Base-by-base conservation (phyloP, 805 yeast species). In the Priceomyces carsonii region DNA sequence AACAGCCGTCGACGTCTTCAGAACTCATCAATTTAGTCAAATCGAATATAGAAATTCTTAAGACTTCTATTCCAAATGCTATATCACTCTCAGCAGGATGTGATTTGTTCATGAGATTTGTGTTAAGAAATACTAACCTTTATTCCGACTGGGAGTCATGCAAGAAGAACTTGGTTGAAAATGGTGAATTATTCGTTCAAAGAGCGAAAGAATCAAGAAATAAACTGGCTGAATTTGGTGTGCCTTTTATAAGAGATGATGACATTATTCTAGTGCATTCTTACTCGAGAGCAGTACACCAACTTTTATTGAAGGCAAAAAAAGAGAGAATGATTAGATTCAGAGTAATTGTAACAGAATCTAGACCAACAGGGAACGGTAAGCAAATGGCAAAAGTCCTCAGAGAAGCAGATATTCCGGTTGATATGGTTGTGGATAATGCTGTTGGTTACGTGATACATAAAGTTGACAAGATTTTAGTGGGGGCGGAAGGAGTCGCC, bases 401-500 rank as follows among this genome's bases (percentile, higher is more conserved):
- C 32, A 73, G 83, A 48, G 74, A 73, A 32, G 71, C 76, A 13
- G 91, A 86, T 10, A 85, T 93, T 8, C 98, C 98, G 0, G 93
- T 84, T 8, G 81, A 87, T 34, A 71, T 89, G 34, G 85, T 93
- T 32, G 90, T 87, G 12, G 99, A 93, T 57, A 80, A 88, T 35
- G 95, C 96, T 6, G 97, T 91, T 9, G 98, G 98, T 0, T 88
- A 81, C 48, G 87, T 89, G 24, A 81, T 93, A 40, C 90, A 88
- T 58, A 85, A 85, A 58, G 89, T 90, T 9, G 95, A 91, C 64
- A 91, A 93, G 61, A 85, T 93, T 4, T 76, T 93, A 45, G 93
- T 93, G 46, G 99, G 99, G 36, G 99, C 99, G 1, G 99, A 93
- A 63, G 99, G 99, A 48, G 99, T 93, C 3, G 95, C 96, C 3